phyloP scores from a whole-genome alignment of 2,329 filamentous ascomycete genomes.

The Leptographium procerum region DNA sequence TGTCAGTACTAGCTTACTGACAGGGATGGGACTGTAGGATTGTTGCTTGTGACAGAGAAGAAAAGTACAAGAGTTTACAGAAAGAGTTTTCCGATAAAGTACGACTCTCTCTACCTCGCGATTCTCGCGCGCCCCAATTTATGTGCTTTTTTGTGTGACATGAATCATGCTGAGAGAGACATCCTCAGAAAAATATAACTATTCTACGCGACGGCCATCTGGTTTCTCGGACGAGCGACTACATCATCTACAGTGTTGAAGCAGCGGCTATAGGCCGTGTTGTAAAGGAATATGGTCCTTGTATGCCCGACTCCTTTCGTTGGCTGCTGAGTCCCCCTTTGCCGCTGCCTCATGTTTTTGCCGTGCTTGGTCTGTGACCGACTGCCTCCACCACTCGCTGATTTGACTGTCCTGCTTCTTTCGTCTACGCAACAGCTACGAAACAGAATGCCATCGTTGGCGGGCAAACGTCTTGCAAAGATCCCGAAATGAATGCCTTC shows the following conservation, averaged over 20 bases:
- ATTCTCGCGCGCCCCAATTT: not conserved
- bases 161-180: slow-evolving; percentile 35
- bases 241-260: slow-evolving; percentile 97
- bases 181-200: slow-evolving; percentile 64
- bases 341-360: not conserved
- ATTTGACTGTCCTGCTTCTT: slow-evolving; percentile 7
- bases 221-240: slow-evolving; percentile 93
- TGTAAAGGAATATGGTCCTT: slow-evolving; percentile 81
- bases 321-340: not conserved
- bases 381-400: not conserved
- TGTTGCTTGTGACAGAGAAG: slow-evolving; percentile 85
- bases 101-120: slow-evolving; percentile 28
- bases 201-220: slow-evolving; percentile 91
- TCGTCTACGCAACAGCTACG: slow-evolving; percentile 51
- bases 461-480: slow-evolving; percentile 96
- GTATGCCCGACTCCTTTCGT: slow-evolving; percentile 43
- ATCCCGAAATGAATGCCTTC: slow-evolving; percentile 88
- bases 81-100: slow-evolving; percentile 80
- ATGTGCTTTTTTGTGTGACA: slow-evolving; percentile 11
- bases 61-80: slow-evolving; percentile 71
- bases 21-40: slow-evolving; percentile 46
- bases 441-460: slow-evolving; percentile 93
- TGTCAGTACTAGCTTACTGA: slow-evolving; percentile 4
- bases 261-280: slow-evolving; percentile 81
- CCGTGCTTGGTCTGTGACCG: not conserved